phyloP scores from a whole-genome alignment of 129 eudicot genomes.

The Artemisia annua region DNA sequence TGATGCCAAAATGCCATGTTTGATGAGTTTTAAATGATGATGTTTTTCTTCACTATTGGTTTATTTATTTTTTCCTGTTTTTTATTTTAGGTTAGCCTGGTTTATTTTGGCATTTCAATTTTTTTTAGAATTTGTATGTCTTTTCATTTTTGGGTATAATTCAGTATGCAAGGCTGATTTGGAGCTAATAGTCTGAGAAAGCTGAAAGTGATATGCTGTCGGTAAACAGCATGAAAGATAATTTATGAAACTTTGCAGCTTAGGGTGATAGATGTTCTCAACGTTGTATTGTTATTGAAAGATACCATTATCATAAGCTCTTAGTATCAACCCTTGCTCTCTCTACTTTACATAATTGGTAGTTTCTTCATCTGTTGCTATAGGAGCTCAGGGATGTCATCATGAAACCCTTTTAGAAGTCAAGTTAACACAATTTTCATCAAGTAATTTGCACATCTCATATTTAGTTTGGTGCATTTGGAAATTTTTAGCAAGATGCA shows the following conservation, averaged over 20 bases:
- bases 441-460: conserved; percentile 3
- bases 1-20: conserved; percentile 12
- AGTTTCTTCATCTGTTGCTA: not conserved
- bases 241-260: not conserved
- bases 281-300: not conserved
- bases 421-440: not conserved
- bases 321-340: not conserved
- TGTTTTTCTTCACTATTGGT: not conserved
- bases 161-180: not conserved
- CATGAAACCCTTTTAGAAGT: conserved; percentile 7
- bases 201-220: not conserved
- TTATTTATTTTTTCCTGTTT: too few species aligned
- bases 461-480: conserved; percentile 13
- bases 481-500: not conserved
- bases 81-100: too few species aligned
- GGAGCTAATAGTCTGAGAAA: not conserved
- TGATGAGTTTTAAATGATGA: not conserved
- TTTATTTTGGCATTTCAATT: too few species aligned
- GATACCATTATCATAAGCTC: not conserved
- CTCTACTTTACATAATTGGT: not conserved
- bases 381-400: not conserved
- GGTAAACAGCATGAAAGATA: not conserved
- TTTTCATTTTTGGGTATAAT: not conserved
- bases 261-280: not conserved
- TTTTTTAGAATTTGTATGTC: not conserved